Conservation (phyloP, 75 land plant genomes). For the Pseudotsuga menziesii region DNA sequence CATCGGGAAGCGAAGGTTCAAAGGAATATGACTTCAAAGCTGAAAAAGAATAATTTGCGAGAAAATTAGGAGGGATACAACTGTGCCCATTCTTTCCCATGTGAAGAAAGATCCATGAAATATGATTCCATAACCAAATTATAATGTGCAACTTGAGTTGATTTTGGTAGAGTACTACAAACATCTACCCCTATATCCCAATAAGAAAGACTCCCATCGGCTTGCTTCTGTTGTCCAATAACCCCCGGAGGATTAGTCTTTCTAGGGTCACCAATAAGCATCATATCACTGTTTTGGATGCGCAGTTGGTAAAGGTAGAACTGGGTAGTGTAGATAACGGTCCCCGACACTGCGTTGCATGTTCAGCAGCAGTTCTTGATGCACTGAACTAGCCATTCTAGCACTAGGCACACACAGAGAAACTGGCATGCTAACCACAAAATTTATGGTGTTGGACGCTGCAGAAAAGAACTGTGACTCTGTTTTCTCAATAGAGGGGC, state of each 20-base stretch:
- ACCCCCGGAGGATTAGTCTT: background rate
- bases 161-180: too few relatives aligned
- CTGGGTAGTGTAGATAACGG: background rate
- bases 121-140: background rate
- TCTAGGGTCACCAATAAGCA: background rate
- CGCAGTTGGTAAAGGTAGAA: background rate
- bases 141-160: background rate
- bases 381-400: background rate
- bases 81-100: background rate
- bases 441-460: background rate
- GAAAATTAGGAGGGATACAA: background rate
- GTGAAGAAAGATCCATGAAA: background rate
- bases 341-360: background rate
- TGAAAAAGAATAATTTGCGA: background rate
- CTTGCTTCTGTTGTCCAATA: conserved; percentile 9
- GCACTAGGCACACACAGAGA: background rate
- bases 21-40: background rate
- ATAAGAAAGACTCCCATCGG: conserved; percentile 1
- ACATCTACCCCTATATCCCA: background rate
- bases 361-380: background rate
- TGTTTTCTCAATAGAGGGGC: too few relatives aligned
- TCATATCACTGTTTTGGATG: background rate
- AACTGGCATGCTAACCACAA: background rate
- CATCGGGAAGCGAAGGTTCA: conserved; percentile 1
- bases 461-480: background rate